These are phyloP conservation scores for Chrysanthemum seticuspe DNA, from an alignment of 129 eudicot genomes.

Conservation along the genomic window DNA sequence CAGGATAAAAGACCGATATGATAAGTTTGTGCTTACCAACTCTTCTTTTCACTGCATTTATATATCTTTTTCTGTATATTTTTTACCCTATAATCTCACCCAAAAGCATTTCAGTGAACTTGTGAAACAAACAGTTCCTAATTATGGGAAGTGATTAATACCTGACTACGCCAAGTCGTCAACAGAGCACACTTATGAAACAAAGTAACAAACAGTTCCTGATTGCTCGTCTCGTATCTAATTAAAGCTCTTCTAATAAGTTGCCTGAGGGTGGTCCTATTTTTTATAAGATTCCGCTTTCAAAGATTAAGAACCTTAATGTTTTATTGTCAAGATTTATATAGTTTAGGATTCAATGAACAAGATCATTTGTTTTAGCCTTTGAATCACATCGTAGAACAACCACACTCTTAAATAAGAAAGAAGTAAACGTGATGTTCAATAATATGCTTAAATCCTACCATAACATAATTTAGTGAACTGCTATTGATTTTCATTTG, in stretches of 20 bases:
- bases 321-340: too few relatives aligned
- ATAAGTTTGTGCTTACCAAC: constrained; percentile 19
- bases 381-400: not conserved
- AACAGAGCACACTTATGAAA: not conserved
- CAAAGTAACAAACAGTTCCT: too few relatives aligned
- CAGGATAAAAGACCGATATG: constrained; percentile 21
- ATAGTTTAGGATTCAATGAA: not conserved
- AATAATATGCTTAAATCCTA: too few relatives aligned
- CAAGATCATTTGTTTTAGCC: not conserved
- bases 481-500: not conserved
- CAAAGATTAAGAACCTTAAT: too few relatives aligned
- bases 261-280: too few relatives aligned
- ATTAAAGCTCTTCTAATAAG: too few relatives aligned
- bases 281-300: too few relatives aligned
- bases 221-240: too few relatives aligned
- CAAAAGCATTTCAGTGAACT: not conserved
- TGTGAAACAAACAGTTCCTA: not conserved
- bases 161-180: not conserved
- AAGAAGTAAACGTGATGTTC: too few relatives aligned
- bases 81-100: not conserved
- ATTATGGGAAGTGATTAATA: not conserved
- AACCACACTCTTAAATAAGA: not conserved
- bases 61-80: not conserved
- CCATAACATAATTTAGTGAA: too few relatives aligned
- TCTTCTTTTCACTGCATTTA: not conserved